A percentile compares a stretch with the other conserved stretches of the same genome.
Evolutionary conservation across 1,284 basidiomycete species (phyloP).

Genomic region (Ustilago loliicola): DNA sequence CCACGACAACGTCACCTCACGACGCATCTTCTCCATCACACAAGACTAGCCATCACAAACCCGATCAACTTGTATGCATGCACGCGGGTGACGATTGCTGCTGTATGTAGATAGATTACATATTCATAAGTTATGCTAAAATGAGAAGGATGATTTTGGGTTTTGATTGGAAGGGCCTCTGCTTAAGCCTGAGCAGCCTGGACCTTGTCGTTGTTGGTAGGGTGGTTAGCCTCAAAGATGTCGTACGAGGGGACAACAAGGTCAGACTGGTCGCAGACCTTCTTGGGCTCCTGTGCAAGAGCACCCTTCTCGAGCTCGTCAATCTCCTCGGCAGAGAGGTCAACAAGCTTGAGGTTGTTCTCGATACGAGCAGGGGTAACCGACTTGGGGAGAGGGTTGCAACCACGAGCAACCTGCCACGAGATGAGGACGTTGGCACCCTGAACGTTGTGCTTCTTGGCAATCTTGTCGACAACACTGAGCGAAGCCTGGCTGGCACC

Average conservation of each 20-base stretch:
- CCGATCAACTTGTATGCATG: neutral
- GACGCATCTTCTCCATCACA: no score
- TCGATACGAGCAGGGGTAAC: slow-evolving; percentile 54
- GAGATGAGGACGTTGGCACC: slow-evolving; percentile 61
- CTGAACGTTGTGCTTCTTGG: slow-evolving; percentile 57
- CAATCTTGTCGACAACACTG: slow-evolving; percentile 57
- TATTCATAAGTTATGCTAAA: neutral
- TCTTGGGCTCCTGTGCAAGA: slow-evolving; percentile 47
- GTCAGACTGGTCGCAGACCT: slow-evolving; percentile 62
- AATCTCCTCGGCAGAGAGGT: slow-evolving; percentile 74
- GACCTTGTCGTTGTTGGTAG: slow-evolving; percentile 57
- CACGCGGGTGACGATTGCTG: slow-evolving; percentile 3
- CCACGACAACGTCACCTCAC: no score
- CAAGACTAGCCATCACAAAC: no score
- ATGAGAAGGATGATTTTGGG: neutral
- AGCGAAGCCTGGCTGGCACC: slow-evolving; percentile 54
- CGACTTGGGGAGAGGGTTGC: slow-evolving; percentile 59
- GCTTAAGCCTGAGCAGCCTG: slow-evolving; percentile 44
- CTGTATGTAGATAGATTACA: slow-evolving; percentile 1
- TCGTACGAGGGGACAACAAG: slow-evolving; percentile 57
- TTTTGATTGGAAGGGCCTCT: neutral
- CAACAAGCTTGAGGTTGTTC: slow-evolving; percentile 64
- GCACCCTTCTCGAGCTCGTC: slow-evolving; percentile 72
- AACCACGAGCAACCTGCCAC: slow-evolving; percentile 63
- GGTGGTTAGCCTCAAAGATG: slow-evolving; percentile 58